These are phyloP conservation scores for Penicillium oxalicum DNA, from an alignment of 2,329 filamentous ascomycete genomes.

Conservation along the genomic window DNA sequence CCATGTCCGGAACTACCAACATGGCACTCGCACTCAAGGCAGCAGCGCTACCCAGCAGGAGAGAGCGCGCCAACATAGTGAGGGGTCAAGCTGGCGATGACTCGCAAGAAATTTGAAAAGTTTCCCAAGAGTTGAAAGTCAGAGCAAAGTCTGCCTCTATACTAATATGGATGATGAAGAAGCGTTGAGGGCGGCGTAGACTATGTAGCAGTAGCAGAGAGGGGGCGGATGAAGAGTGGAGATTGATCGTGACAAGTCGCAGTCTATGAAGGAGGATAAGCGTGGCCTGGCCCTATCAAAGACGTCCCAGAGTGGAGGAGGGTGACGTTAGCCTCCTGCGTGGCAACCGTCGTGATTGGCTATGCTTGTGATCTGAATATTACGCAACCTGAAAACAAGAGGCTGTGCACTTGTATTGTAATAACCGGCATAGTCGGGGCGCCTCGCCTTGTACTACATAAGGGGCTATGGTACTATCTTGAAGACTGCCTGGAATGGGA, in stretches of 20 bases:
- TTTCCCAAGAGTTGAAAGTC: no score
- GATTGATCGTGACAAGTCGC: slow-evolving; percentile 3
- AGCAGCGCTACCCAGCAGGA: slow-evolving; percentile 30
- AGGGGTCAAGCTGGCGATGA: not conserved
- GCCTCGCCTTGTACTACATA: no score
- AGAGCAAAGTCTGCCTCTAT: no score
- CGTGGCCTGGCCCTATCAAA: not conserved
- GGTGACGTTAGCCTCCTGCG: slow-evolving; percentile 17
- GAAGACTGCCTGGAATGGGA: no score
- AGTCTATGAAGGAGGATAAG: not conserved
- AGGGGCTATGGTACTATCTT: no score
- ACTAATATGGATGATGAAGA: no score
- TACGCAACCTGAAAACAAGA: not conserved
- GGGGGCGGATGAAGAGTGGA: slow-evolving; percentile 2
- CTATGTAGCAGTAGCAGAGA: not conserved
- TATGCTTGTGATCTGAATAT: not conserved
- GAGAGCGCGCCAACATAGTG: slow-evolving; percentile 33
- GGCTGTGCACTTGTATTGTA: no score
- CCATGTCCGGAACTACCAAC: slow-evolving; percentile 34
- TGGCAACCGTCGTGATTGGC: slow-evolving; percentile 8
- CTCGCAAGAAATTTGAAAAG: not conserved
- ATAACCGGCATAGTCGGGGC: no score
- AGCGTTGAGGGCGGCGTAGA: no score
- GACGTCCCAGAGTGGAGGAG: slow-evolving; percentile 12
- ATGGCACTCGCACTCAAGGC: slow-evolving; percentile 34